Base-by-base conservation (phyloP, 768 basidiomycete genomes). In the Paxillus rubicundulus region DNA sequence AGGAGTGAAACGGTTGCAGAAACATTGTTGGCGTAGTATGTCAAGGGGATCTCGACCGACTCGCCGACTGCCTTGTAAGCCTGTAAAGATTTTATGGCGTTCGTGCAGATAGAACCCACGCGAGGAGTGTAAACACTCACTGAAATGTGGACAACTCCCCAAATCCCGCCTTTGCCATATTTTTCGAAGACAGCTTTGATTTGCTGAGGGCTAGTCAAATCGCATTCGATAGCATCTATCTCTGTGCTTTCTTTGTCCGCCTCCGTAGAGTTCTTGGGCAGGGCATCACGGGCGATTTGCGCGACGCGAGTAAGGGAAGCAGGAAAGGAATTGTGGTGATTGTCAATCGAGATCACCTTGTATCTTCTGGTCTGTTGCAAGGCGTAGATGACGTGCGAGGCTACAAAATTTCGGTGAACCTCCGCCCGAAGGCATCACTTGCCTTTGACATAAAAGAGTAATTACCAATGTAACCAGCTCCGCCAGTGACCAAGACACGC, bases 21-120 rank as follows among this genome's bases (percentile, higher is more conserved):
- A 51, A 99, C 97, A 64, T 99, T 99, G 77, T 93, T 94, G 60
- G 81, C 76, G 70, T 98, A 99, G 73, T 99, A 99, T 12, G 85
- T 82, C 65, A 98, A 70, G 4, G 97, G 97, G 47, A 91, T 86
- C 73, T 97, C 90, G 16, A 87, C 87, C 14, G 92, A 95, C 71
- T 99, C 97, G 39, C 97, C 97, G 44, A 99, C 97, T 17, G 95
- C 93, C 77, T 99, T 99, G 77, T 90, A 86, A 4, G 97, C 97
- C 92, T 94, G 62, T 32, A 56, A 42, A 41, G 52, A 53, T 1
- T 24, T 24, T 24, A 6, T 24, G 33, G 30, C 30, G 30, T 30
- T 30, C 21, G 9, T 39, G 48, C 33, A 44, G 20, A 24, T 20
- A 39, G 27, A 39, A 16, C 17, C 20, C 34, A 39, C 49, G 14